A percentile compares a stretch with the other conserved stretches of the same genome.
phyloP scores from a whole-genome alignment of 2,329 filamentous ascomycete species.

The Epicoccum sorghinum region DNA sequence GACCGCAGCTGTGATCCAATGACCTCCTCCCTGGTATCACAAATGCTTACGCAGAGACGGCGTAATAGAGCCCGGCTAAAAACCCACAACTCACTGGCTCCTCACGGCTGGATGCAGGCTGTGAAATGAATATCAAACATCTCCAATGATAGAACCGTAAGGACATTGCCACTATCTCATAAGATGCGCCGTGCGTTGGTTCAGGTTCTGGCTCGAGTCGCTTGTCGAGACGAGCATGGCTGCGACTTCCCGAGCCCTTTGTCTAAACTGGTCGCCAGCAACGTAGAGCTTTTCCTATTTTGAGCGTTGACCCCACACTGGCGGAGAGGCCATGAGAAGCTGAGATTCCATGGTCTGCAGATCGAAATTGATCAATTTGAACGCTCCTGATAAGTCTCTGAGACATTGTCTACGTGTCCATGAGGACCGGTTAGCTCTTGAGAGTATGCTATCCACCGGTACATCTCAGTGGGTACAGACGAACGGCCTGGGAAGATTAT shows the following conservation, averaged over 20 bases:
- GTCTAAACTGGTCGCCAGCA: background rate
- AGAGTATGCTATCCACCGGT: background rate
- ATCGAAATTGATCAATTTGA: background rate
- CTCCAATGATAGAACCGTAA: slow-evolving; percentile 14
- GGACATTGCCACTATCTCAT: slow-evolving; percentile 6
- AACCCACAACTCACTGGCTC: slow-evolving; percentile 10
- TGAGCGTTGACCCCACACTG: background rate
- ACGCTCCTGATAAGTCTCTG: background rate
- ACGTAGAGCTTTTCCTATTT: background rate
- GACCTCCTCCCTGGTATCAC: slow-evolving; percentile 10
- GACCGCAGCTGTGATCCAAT: slow-evolving; percentile 11
- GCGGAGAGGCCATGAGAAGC: slow-evolving; percentile 1
- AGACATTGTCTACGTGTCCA: slow-evolving; percentile 1
- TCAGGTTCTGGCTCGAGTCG: background rate
- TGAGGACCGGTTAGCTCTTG: background rate
- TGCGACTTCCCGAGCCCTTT: background rate
- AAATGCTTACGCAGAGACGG: slow-evolving; percentile 33
- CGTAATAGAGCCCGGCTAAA: slow-evolving; percentile 22
- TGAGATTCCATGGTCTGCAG: slow-evolving; percentile 3
- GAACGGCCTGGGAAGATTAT: background rate
- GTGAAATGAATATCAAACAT: slow-evolving; percentile 14
- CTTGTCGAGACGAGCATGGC: background rate
- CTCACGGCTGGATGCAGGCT: slow-evolving; percentile 6
- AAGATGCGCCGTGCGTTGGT: background rate
- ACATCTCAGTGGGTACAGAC: background rate